phyloP scores from a whole-genome alignment of 2,329 filamentous ascomycete genomes.

The Aspergillus sp. region DNA sequence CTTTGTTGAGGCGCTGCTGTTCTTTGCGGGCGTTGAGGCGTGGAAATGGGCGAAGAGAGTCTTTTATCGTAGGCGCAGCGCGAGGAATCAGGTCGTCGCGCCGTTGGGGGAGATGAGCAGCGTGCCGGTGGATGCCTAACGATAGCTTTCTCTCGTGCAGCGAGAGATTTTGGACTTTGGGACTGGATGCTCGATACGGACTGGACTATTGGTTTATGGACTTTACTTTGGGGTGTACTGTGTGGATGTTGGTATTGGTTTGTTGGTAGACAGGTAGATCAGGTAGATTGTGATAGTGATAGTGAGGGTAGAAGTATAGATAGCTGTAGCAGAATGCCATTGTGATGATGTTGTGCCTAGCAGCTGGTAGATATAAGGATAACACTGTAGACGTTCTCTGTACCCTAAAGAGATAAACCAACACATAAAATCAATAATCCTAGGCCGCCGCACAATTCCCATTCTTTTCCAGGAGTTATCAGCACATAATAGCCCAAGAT shows the following conservation, averaged over 20 bases:
- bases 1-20: constrained; percentile 60
- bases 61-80: constrained; percentile 43
- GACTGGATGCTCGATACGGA: not conserved
- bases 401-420: too few species aligned
- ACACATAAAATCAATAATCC: not conserved
- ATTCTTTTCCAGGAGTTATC: not conserved
- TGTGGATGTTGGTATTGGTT: too few species aligned
- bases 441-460: not conserved
- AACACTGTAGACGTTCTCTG: too few species aligned
- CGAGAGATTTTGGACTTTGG: not conserved
- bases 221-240: too few species aligned
- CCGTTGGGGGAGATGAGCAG: not conserved
- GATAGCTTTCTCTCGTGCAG: not conserved
- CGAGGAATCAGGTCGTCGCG: not conserved
- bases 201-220: too few species aligned
- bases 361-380: too few species aligned
- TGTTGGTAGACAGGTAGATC: too few species aligned
- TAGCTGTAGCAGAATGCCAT: too few species aligned
- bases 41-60: constrained; percentile 69
- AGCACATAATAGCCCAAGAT: not conserved
- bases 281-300: too few species aligned
- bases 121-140: not conserved
- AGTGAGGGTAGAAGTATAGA: too few species aligned
- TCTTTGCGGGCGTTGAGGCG: constrained; percentile 62
- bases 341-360: too few species aligned